phyloP scores from a whole-genome alignment of 1,284 basidiomycete species.

The Baeospora myosura region DNA sequence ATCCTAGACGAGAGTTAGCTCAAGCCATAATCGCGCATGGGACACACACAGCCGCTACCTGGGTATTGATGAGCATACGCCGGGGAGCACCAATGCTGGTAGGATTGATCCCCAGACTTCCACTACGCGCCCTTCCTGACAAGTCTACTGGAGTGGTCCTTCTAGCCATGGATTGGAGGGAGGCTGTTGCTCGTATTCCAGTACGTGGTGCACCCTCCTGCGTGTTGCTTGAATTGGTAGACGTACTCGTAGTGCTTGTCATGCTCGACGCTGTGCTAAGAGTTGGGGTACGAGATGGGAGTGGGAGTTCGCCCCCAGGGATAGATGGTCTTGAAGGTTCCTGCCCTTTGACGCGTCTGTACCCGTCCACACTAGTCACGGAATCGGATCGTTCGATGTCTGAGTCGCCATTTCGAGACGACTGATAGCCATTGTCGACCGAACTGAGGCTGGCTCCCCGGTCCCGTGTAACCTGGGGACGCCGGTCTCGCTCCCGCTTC shows the following conservation, averaged over 20 bases:
- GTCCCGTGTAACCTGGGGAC: slow-evolving; percentile 33
- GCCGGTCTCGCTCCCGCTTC: slow-evolving; percentile 24
- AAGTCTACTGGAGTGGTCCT: slow-evolving; percentile 20
- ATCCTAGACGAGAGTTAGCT: background rate
- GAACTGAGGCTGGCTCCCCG: slow-evolving; percentile 52
- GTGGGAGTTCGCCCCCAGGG: slow-evolving; percentile 44
- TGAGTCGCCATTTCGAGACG: slow-evolving; percentile 37
- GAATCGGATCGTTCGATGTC: slow-evolving; percentile 47
- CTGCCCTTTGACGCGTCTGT: slow-evolving; percentile 29
- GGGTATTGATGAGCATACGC: slow-evolving; percentile 34
- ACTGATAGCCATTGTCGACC: slow-evolving; percentile 31
- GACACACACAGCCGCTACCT: slow-evolving; percentile 23
- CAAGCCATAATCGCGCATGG: slow-evolving; percentile 2
- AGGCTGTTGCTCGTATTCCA: slow-evolving; percentile 35
- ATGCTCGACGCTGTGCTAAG: slow-evolving; percentile 35
- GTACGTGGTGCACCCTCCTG: slow-evolving; percentile 31
- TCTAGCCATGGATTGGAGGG: slow-evolving; percentile 33
- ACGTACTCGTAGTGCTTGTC: slow-evolving; percentile 28
- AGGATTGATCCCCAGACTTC: slow-evolving; percentile 43
- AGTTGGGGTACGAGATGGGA: slow-evolving; percentile 43
- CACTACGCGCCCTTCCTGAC: slow-evolving; percentile 44
- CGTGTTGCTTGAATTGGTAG: slow-evolving; percentile 25
- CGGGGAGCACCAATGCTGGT: slow-evolving; percentile 26
- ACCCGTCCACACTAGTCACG: slow-evolving; percentile 24
- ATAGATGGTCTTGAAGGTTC: slow-evolving; percentile 29